These are phyloP conservation scores for Entomortierella chlamydospora DNA, from an alignment of 192 early-diverging fungal species.

Conservation along the genomic window DNA sequence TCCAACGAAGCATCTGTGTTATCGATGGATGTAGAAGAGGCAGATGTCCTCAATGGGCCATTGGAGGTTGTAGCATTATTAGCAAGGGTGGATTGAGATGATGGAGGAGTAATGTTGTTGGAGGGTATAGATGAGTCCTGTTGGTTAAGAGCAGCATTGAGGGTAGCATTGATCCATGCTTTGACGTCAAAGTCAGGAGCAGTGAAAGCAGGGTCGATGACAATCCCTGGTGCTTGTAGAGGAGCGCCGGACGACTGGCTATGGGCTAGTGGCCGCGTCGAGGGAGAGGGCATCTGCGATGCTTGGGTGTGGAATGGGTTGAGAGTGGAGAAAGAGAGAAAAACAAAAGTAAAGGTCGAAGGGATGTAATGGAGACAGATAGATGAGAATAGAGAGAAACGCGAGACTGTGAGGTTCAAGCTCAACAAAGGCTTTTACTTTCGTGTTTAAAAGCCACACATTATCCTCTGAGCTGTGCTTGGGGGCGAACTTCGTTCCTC, in stretches of 20 bases:
- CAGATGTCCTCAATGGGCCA: constrained; percentile 2
- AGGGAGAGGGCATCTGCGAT: constrained; percentile 34
- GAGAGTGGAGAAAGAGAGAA: not conserved
- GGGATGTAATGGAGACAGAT: not conserved
- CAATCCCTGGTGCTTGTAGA: not conserved
- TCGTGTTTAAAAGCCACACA: no score
- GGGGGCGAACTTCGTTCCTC: not conserved
- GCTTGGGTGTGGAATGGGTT: not conserved
- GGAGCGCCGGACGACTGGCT: constrained; percentile 11
- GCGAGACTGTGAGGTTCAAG: no score
- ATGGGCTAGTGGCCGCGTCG: constrained; percentile 24
- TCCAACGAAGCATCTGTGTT: constrained; percentile 30
- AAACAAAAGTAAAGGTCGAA: no score
- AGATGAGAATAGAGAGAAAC: not conserved
- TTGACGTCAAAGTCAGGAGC: constrained; percentile 70
- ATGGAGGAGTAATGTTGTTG: not conserved
- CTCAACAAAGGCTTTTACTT: no score
- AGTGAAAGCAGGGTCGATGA: constrained; percentile 45
- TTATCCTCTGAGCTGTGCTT: not conserved
- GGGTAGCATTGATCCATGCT: constrained; percentile 71
- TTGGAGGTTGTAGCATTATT: not conserved
- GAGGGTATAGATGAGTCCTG: constrained; percentile 6
- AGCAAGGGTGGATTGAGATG: constrained; percentile 1
- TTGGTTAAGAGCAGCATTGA: constrained; percentile 38
- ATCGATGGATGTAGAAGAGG: constrained; percentile 8